These are phyloP conservation scores for Sordaria brevicollis DNA, from an alignment of 495 filamentous ascomycete genomes.

Conservation along the genomic window DNA sequence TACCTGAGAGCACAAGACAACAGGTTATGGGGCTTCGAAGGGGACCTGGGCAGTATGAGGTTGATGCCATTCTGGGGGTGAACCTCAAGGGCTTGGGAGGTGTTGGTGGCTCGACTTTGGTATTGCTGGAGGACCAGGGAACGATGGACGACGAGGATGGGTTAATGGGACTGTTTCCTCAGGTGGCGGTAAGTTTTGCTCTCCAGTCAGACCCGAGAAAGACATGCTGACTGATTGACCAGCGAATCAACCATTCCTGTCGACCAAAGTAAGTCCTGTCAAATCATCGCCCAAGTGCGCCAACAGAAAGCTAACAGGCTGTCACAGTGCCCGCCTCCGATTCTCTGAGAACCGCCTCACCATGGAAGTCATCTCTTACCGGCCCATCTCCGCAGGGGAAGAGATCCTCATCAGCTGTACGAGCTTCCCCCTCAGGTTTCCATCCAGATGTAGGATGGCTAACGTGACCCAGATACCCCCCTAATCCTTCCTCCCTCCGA, in stretches of 20 bases:
- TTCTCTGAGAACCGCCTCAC: conserved; percentile 24
- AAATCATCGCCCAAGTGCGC: background rate
- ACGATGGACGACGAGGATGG: conserved; percentile 14
- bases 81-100: conserved; percentile 24
- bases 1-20: conserved; percentile 20
- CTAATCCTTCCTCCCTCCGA: conserved; percentile 14
- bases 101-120: background rate
- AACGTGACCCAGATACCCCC: conserved; percentile 18
- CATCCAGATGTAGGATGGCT: background rate
- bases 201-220: background rate
- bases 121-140: background rate
- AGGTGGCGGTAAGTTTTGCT: conserved; percentile 24
- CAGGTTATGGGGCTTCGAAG: conserved; percentile 15
- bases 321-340: conserved; percentile 23
- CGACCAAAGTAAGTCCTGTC: conserved; percentile 28
- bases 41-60: conserved; percentile 15
- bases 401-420: conserved; percentile 34
- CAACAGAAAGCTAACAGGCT: conserved; percentile 2
- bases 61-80: conserved; percentile 30
- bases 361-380: conserved; percentile 27
- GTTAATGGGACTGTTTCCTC: conserved; percentile 27
- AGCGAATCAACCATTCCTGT: conserved; percentile 36
- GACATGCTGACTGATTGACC: background rate
- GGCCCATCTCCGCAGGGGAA: conserved; percentile 28
- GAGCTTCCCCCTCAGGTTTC: background rate